Percentiles rank a stretch among this genome's conserved stretches.
Evolutionary conservation across 352 stramenopile species (phyloP).

Genomic region (Lagenidium giganteum): DNA sequence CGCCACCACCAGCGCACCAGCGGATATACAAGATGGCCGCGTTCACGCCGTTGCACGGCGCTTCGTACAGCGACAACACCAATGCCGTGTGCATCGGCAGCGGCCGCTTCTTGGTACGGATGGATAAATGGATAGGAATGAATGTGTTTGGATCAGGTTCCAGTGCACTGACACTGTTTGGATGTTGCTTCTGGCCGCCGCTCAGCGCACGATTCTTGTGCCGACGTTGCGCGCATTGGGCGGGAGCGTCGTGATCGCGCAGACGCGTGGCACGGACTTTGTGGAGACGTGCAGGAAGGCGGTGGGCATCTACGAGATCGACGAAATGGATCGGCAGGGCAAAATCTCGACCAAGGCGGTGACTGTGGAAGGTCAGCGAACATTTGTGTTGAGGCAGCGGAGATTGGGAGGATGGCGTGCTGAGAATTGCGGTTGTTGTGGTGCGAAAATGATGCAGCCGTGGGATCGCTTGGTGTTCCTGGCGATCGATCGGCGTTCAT

Average conservation of each 20-base stretch:
- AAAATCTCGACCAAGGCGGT: conserved; percentile 29
- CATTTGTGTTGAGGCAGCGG: no score
- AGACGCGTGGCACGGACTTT: conserved; percentile 57
- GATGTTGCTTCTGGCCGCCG: background rate
- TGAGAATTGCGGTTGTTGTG: background rate
- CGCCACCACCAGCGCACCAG: no score
- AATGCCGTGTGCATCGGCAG: conserved; percentile 57
- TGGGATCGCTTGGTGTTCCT: conserved; percentile 15
- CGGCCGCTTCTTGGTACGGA: conserved; percentile 69
- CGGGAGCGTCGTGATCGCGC: conserved; percentile 46
- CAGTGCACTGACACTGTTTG: background rate
- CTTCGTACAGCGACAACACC: conserved; percentile 18
- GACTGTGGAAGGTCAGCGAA: conserved; percentile 23
- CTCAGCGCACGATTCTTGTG: conserved; percentile 58
- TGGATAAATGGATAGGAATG: no score
- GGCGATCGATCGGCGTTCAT: conserved; percentile 17
- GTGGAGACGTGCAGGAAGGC: conserved; percentile 23
- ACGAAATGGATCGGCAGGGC: conserved; percentile 52
- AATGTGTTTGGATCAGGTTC: conserved; percentile 2
- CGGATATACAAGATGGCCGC: conserved; percentile 3
- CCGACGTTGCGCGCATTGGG: conserved; percentile 33
- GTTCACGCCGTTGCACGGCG: conserved; percentile 23
- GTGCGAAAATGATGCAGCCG: no score
- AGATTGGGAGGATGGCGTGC: background rate
- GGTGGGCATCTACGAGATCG: conserved; percentile 52